Evolutionary conservation across 2,329 filamentous ascomycete genomes (phyloP).

Genomic region (Cladosporium austrohemisphaericum): DNA sequence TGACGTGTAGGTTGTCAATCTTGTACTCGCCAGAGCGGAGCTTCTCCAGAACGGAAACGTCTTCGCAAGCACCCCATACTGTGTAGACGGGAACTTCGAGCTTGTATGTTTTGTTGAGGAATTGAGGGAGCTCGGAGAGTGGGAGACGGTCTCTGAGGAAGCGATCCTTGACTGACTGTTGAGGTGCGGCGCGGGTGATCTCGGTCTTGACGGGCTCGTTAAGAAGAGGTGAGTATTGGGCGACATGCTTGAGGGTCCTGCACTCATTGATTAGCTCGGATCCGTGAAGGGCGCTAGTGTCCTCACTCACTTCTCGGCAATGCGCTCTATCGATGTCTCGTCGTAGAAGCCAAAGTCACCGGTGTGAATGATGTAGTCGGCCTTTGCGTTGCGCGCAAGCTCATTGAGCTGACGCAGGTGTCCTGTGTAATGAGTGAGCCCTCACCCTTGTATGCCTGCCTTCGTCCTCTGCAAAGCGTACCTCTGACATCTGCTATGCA

Average conservation of each 20-base stretch:
- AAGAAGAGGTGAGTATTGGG: conserved; percentile 94
- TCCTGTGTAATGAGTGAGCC: conserved; percentile 52
- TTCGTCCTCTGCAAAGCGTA: too few species aligned
- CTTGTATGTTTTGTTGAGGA: conserved; percentile 82
- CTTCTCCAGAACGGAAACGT: conserved; percentile 95
- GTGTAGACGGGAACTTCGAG: conserved; percentile 97
- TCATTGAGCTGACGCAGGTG: conserved; percentile 95
- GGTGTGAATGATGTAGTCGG: conserved; percentile 96
- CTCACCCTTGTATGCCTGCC: conserved; percentile 4
- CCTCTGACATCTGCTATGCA: conserved; percentile 53
- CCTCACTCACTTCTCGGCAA: conserved; percentile 90
- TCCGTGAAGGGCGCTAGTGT: too few species aligned
- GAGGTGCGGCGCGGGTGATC: conserved; percentile 65
- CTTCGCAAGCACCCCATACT: conserved; percentile 97
- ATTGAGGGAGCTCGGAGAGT: conserved; percentile 85
- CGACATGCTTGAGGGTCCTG: conserved; percentile 95
- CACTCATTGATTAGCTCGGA: too few species aligned
- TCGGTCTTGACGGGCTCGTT: conserved; percentile 67
- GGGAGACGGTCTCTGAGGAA: conserved; percentile 78
- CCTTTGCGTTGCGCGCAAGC: conserved; percentile 87
- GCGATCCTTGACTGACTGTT: conserved; percentile 71
- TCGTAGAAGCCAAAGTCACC: conserved; percentile 99
- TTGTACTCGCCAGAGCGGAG: conserved; percentile 98
- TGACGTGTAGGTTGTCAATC: conserved; percentile 94
- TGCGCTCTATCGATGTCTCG: conserved; percentile 88